These are phyloP conservation scores for Dichotomocladium elegans DNA, from an alignment of 371 early-diverging fungal species.

Conservation along the genomic window DNA sequence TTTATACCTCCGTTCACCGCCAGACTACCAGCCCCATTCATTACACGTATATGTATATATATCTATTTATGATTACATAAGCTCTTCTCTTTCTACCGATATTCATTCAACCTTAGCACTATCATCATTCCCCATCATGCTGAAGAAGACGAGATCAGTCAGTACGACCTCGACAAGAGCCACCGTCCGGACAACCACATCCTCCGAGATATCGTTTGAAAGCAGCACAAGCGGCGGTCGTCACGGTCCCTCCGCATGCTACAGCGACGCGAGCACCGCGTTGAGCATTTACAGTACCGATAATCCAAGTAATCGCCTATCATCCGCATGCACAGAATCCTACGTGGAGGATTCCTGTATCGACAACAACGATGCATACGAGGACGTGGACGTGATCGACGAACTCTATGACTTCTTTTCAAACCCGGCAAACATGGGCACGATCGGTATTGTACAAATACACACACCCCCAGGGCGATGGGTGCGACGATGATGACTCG, in stretches of 20 bases:
- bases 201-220: conserved; percentile 11
- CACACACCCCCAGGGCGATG: background rate
- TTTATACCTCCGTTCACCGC: background rate
- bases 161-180: conserved; percentile 12
- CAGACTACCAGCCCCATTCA: no score
- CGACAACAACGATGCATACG: background rate
- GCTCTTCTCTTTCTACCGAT: no score
- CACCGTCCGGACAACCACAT: conserved; percentile 11
- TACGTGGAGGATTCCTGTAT: no score
- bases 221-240: conserved; percentile 12
- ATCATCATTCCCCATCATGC: conserved; percentile 6
- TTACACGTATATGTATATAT: background rate
- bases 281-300: conserved; percentile 16
- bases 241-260: conserved; percentile 3
- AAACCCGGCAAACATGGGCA: conserved; percentile 6
- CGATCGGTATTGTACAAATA: background rate
- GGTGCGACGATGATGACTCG: background rate
- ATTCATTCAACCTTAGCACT: no score
- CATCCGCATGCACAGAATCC: conserved; percentile 1
- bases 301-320: conserved; percentile 3
- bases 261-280: conserved; percentile 14
- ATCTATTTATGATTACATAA: no score
- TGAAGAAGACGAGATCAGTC: conserved; percentile 13
- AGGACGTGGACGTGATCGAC: conserved; percentile 20
- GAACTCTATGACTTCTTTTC: conserved; percentile 22